These are phyloP conservation scores for Stephania japonica DNA, from an alignment of 164 flowering plant species.

Conservation along the genomic window DNA sequence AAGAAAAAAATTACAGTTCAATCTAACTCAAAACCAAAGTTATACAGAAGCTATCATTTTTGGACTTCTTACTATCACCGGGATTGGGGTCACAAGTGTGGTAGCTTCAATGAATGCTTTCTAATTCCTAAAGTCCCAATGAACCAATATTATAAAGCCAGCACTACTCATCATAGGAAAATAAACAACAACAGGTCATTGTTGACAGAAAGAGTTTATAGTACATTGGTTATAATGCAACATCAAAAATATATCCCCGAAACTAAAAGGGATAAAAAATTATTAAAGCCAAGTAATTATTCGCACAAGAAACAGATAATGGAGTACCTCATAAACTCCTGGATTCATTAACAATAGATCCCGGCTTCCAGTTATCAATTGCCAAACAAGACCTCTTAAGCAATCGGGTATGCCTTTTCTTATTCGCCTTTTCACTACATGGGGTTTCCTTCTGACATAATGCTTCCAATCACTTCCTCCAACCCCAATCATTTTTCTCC, in stretches of 20 bases:
- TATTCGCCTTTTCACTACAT: constrained; percentile 81
- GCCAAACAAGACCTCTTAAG: constrained; percentile 98
- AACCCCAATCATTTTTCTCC: constrained; percentile 97
- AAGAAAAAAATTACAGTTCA: neutral
- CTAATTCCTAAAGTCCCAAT: neutral
- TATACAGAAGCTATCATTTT: neutral
- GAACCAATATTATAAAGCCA: neutral
- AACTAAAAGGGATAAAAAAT: neutral
- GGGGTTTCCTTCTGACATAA: constrained; percentile 79
- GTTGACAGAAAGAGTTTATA: neutral
- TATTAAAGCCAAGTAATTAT: neutral
- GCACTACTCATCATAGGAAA: neutral
- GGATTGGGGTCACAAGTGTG: neutral
- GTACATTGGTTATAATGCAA: neutral
- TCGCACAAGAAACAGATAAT: neutral
- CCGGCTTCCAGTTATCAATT: constrained; percentile 92
- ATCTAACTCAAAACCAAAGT: neutral
- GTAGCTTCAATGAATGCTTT: neutral
- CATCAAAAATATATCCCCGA: neutral
- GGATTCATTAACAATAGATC: constrained; percentile 95
- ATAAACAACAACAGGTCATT: neutral
- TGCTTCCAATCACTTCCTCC: constrained; percentile 99
- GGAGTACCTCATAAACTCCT: constrained; percentile 86
- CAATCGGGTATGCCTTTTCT: constrained; percentile 98
- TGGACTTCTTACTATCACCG: neutral